Conservation (phyloP, 768 basidiomycete genomes). For the Scleroderma citrinum region DNA sequence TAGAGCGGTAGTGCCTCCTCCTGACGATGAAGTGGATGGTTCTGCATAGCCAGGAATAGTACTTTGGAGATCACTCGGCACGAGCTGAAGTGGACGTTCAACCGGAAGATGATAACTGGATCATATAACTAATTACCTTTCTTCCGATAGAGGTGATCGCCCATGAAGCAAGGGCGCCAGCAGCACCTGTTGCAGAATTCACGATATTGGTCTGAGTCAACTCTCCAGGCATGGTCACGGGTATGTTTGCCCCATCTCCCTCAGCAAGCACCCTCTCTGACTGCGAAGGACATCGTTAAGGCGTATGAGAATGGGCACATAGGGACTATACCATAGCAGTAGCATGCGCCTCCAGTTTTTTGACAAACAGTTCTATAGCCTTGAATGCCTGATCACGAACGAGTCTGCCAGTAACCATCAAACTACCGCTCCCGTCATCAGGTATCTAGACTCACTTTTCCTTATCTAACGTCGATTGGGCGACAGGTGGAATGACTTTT, state of each 20-base stretch:
- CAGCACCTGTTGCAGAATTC: constrained; percentile 85
- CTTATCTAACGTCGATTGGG: constrained; percentile 76
- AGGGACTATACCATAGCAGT: constrained; percentile 63
- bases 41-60: constrained; percentile 44
- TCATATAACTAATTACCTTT: constrained; percentile 41
- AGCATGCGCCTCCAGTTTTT: constrained; percentile 74
- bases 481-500: constrained; percentile 84
- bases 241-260: constrained; percentile 29
- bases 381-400: constrained; percentile 97
- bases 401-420: constrained; percentile 40
- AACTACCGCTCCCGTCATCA: background rate
- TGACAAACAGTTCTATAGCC: constrained; percentile 82
- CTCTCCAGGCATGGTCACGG: constrained; percentile 24
- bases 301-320: background rate
- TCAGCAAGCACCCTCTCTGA: constrained; percentile 48
- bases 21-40: constrained; percentile 31
- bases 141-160: constrained; percentile 87
- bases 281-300: constrained; percentile 27
- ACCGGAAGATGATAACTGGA: background rate
- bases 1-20: background rate
- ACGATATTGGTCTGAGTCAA: constrained; percentile 44
- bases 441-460: constrained; percentile 64
- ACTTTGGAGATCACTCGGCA: constrained; percentile 66
- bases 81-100: constrained; percentile 42
- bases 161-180: constrained; percentile 91